Evolutionary conservation across 139 green algal species (phyloP).

Genomic region (Volvox reticuliferus): DNA sequence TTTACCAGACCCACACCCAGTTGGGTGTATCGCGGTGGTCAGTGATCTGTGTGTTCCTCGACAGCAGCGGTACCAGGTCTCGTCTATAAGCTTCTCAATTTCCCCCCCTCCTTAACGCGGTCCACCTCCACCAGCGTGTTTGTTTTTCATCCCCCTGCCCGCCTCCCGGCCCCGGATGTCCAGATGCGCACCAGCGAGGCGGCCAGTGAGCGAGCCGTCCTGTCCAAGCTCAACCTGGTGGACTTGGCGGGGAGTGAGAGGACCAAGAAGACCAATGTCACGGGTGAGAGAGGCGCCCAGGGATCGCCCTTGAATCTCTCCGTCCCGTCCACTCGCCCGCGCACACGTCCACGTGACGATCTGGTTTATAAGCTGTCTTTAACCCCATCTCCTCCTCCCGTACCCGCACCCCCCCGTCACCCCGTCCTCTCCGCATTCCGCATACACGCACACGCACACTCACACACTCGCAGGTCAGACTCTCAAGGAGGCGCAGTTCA

Average conservation of each 20-base stretch:
- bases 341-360: background rate
- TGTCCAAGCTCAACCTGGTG: slow-evolving; percentile 78
- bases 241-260: slow-evolving; percentile 88
- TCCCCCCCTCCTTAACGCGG: too few species aligned
- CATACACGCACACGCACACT: too few species aligned
- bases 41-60: too few species aligned
- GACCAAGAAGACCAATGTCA: slow-evolving; percentile 83
- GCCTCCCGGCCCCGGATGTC: background rate
- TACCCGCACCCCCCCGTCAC: background rate
- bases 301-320: background rate
- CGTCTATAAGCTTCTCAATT: too few species aligned
- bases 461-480: slow-evolving; percentile 46
- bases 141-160: background rate
- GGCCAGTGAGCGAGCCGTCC: slow-evolving; percentile 70
- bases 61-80: too few species aligned
- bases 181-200: slow-evolving; percentile 69
- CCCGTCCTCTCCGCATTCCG: background rate
- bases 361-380: background rate
- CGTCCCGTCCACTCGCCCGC: too few species aligned
- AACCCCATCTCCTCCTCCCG: background rate
- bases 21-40: too few species aligned
- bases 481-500: slow-evolving; percentile 82
- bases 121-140: too few species aligned
- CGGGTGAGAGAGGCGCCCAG: slow-evolving; percentile 31
- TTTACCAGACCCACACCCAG: too few species aligned